Base-by-base conservation (phyloP, 306 rosid genomes). In the Quercus variabilis region DNA sequence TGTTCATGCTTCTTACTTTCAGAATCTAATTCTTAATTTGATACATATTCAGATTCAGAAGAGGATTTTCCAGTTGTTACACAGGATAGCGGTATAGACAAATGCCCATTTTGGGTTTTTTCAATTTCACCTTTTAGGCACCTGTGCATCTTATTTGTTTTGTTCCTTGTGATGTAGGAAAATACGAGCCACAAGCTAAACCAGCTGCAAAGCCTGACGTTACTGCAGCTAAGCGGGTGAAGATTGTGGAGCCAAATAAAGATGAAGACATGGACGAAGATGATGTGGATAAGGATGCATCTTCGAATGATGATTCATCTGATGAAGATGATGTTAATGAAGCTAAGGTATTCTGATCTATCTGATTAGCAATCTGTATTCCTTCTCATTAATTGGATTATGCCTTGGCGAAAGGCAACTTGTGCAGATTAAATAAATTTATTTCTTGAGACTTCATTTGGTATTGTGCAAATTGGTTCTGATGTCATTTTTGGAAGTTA, bases 261-360 rank as follows among this genome's bases (percentile, higher is more conserved):
- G 76, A 71, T 31, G 65, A 38, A 55, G 76, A 49, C 41, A 74
- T 55, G 23, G 76, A 41, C 30, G 82, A 76, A 52, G 85, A 76
- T 38, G 84, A 79, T 49, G 82, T 76, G 69, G 80, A 79, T 10
- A 19, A 67, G 51, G 88, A 74, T 55, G 64, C 86, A 6, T 78
- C 81, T 55, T 75, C 87, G 67, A 87, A 84, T 59, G 87, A 84
- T n/a, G 88, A 80, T 46, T 81, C 51, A 19, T 80, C 88, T 77
- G 85, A 79, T 80, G 88, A 80, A 25, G 87, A 80, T 12, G 71
- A 79, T 78, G 73, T 76, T 64, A 87, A 72, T 52, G 80, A 46
- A 58, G 82, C 67, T 33, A 75, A 73, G 82, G 83, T 83, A 67
- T 67, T 58, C 43, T n/a, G 38, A 43, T 71, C 33, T 31, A 55